These are phyloP conservation scores for Thermothelomyces thermophilus DNA, from an alignment of 2,329 filamentous ascomycete genomes.

Conservation along the genomic window DNA sequence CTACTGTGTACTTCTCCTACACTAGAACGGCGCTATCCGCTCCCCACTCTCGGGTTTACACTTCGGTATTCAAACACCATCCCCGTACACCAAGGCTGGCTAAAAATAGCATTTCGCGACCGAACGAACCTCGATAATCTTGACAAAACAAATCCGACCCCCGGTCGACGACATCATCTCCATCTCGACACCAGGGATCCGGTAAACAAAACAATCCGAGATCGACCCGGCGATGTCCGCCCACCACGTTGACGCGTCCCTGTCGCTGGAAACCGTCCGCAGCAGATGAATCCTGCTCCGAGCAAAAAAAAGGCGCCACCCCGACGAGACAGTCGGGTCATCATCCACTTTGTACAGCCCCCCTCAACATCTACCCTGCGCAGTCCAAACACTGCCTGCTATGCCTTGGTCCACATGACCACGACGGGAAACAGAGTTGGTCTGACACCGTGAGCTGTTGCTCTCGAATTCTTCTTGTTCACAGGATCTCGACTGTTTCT, in stretches of 20 bases:
- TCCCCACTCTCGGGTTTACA: background rate
- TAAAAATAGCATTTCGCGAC: conserved; percentile 7
- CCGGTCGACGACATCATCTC: background rate
- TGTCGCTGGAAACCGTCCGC: background rate
- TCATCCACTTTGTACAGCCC: conserved; percentile 67
- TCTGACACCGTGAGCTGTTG: conserved; percentile 10
- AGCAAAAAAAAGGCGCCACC: conserved; percentile 26
- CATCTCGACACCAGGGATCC: too few relatives aligned
- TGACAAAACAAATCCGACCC: background rate
- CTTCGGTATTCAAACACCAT: too few relatives aligned
- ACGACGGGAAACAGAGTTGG: background rate
- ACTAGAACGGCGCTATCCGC: background rate
- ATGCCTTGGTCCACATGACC: background rate
- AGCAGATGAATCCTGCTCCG: background rate
- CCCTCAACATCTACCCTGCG: background rate
- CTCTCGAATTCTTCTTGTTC: background rate
- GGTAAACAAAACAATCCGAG: background rate
- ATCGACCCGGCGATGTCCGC: conserved; percentile 3
- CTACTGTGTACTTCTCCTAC: too few relatives aligned
- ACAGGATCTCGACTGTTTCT: conserved; percentile 85
- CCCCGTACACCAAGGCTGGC: too few relatives aligned
- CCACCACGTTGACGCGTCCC: conserved; percentile 2
- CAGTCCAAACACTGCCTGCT: background rate
- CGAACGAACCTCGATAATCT: too few relatives aligned
- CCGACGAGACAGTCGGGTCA: conserved; percentile 58